Conservation (phyloP, 2,329 filamentous ascomycete genomes). For the Sarocladium kiliense region DNA sequence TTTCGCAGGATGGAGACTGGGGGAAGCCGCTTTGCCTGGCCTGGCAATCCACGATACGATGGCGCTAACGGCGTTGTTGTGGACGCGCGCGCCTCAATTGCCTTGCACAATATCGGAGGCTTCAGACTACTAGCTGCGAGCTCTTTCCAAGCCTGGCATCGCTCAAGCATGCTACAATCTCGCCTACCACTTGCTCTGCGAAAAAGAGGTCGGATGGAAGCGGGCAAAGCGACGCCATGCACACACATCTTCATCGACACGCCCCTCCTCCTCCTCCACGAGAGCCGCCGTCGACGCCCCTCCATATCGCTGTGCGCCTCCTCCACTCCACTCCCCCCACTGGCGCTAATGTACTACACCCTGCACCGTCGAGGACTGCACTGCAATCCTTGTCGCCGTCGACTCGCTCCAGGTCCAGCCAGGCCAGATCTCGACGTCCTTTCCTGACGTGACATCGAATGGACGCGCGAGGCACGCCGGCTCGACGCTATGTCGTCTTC, state of each 20-base stretch:
- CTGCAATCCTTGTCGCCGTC: conserved; percentile 5
- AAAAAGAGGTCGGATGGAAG: background rate
- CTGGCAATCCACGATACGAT: conserved; percentile 7
- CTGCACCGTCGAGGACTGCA: conserved; percentile 4
- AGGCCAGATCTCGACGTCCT: conserved; percentile 3
- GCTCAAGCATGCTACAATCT: background rate
- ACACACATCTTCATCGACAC: background rate
- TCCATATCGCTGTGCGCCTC: conserved; percentile 9
- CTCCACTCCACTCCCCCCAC: conserved; percentile 8
- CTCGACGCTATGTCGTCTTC: conserved; percentile 8
- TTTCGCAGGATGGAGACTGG: conserved; percentile 1
- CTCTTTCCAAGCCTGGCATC: background rate
- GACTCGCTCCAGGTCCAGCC: conserved; percentile 4
- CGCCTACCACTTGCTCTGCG: background rate
- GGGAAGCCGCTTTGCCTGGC: conserved; percentile 7
- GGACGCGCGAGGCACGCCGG: background rate
- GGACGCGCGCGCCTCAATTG: background rate
- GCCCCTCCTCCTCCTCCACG: background rate
- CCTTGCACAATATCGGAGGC: background rate
- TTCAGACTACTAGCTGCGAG: background rate
- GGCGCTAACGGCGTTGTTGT: background rate
- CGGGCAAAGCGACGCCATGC: background rate
- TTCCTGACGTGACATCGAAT: conserved; percentile 5
- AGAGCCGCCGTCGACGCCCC: conserved; percentile 10
- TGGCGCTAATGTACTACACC: conserved; percentile 7